Conservation (phyloP, 805 yeast species). For the Kodamaea sagamina region DNA sequence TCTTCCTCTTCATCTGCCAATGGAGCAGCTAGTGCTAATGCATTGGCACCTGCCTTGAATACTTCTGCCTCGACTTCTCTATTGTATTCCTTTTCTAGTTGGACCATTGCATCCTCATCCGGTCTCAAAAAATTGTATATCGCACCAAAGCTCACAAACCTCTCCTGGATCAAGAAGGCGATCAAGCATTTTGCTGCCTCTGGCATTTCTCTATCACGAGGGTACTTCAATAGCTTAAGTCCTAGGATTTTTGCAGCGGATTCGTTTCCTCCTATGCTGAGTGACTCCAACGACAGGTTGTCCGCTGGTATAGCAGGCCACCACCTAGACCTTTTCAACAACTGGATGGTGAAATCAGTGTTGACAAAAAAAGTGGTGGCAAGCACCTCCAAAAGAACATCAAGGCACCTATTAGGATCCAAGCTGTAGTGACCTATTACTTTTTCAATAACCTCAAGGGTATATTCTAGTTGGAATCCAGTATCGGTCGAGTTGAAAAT, state of each 20-base stretch:
- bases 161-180: conserved; percentile 63
- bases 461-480: conserved; percentile 42
- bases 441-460: conserved; percentile 50
- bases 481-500: conserved; percentile 46
- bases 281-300: conserved; percentile 27
- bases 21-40: conserved; percentile 87
- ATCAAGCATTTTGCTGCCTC: conserved; percentile 48
- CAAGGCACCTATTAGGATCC: conserved; percentile 71
- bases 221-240: conserved; percentile 31
- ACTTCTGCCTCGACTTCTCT: conserved; percentile 55
- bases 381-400: conserved; percentile 58
- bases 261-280: conserved; percentile 55
- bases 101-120: conserved; percentile 46
- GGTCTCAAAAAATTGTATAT: conserved; percentile 62
- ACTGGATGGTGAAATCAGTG: conserved; percentile 47
- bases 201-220: conserved; percentile 34
- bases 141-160: conserved; percentile 63
- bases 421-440: conserved; percentile 74
- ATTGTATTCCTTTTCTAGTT: conserved; percentile 47
- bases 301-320: conserved; percentile 57
- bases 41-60: conserved; percentile 65
- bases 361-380: conserved; percentile 46
- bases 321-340: conserved; percentile 60
- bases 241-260: conserved; percentile 58
- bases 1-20: conserved; percentile 57